Evolutionary conservation across 306 rosid genomes (phyloP).

Genomic region (Cicer chorassanicum): DNA sequence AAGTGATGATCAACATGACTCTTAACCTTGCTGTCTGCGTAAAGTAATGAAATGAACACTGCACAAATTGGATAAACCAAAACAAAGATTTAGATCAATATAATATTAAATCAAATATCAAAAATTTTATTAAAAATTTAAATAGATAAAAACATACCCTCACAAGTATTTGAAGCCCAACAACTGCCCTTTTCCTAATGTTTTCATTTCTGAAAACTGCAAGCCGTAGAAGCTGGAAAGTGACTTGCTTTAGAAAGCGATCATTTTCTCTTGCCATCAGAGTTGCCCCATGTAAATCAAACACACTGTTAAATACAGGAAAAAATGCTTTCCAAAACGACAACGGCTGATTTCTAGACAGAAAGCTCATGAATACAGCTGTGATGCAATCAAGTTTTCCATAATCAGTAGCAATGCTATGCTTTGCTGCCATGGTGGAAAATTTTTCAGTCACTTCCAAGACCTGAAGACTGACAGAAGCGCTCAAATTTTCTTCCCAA

Average conservation of each 20-base stretch:
- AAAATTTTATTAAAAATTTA: slow-evolving; percentile 15
- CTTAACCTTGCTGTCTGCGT: slow-evolving; percentile 94
- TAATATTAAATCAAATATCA: slow-evolving; percentile 33
- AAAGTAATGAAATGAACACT: slow-evolving; percentile 93
- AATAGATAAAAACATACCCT: slow-evolving; percentile 67
- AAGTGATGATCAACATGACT: slow-evolving; percentile 92
- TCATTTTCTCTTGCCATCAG: slow-evolving; percentile 98
- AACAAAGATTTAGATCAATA: slow-evolving; percentile 24
- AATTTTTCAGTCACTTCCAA: slow-evolving; percentile 88
- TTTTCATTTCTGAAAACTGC: slow-evolving; percentile 92
- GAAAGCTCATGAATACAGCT: slow-evolving; percentile 80
- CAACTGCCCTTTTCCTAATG: slow-evolving; percentile 88
- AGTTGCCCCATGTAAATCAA: slow-evolving; percentile 88
- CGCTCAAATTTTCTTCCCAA: slow-evolving; percentile 99
- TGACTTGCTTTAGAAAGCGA: slow-evolving; percentile 97
- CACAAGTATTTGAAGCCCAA: slow-evolving; percentile 93
- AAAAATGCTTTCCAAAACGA: slow-evolving; percentile 84
- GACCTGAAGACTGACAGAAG: slow-evolving; percentile 93
- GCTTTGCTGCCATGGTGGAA: slow-evolving; percentile 80
- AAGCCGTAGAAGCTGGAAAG: slow-evolving; percentile 95
- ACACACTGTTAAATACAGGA: slow-evolving; percentile 80
- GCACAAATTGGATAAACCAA: slow-evolving; percentile 52
- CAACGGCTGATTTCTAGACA: slow-evolving; percentile 90
- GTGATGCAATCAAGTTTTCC: slow-evolving; percentile 97
- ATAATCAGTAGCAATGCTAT: slow-evolving; percentile 83